Base-by-base conservation (phyloP, 331 rosid species). In the Malus hybrid region DNA sequence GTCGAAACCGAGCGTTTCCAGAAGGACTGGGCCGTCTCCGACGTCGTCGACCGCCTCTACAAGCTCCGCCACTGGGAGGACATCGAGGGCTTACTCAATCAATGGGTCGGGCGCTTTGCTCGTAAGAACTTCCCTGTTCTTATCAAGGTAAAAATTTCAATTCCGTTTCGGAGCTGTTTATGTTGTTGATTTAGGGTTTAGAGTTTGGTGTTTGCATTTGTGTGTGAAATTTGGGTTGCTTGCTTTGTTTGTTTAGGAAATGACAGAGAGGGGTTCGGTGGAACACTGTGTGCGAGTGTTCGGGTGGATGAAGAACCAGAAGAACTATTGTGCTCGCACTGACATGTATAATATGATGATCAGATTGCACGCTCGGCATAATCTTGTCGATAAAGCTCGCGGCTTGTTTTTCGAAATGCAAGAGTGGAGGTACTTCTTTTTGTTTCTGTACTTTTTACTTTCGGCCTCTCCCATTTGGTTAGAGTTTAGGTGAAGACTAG, bases 401-500 rank as follows among this genome's bases (percentile, higher is more conserved):
- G 98, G 98, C 4, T 90, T 93, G 86, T 88, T 91, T 68, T 91
- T 93, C 22, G 98, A 93, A 87, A 93, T 91, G 98, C 95, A 91
- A 79, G 81, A 91, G 53, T 93, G 91, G 95, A 88, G 96, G 98
- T 93, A 81, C 53, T 12, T 19, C 3, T 10, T 63, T 52, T 32
- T 16, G 46, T 67, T 42, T 57, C 12, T n/a, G 34, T 42, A 13
- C 32, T 58, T 22, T 60, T 44, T 29, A 6, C 55, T 73, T 11
- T 63, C 24, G 20, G 8, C 63, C 30, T 33, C 28, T 13, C n/a
- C 28, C 44, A 15, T 14, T 7, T 46, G 26, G 39, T 50, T 48
- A 7, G 6, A 69, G 44, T 48, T 70, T 26, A 5, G 63, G 6
- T 50, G 46, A 61, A 61, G 66, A 61, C 6, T 24, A 61, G 33